Evolutionary conservation across 768 basidiomycete species (phyloP), one percentile per base, ranked within the genome.

Genomic region (Trametes punicea): DNA sequence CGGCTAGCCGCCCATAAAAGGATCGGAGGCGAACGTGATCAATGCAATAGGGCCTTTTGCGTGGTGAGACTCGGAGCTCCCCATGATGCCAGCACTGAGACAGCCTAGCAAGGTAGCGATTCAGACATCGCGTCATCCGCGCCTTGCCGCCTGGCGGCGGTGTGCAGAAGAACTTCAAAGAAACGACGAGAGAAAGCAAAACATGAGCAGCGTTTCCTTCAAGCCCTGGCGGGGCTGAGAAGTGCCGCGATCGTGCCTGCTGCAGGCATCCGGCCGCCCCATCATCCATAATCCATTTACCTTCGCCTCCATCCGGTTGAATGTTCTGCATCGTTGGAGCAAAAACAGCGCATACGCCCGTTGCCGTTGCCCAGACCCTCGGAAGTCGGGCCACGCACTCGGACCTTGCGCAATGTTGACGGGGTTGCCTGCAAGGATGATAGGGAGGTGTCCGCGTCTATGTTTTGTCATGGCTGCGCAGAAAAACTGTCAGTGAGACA

Each of bases 11-110:
- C 20, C 3, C 21, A 7, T 23, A 34, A 21, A n/a, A 16, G 38
- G 23, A 50, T 33, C 46, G n/a, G 33, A 10, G 7, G 16, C 38
- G 48, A 50, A 50, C 48, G 48, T 41, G 39, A 41, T 26, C 50
- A 41, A 10, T 31, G 41, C 41, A 33, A 36, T 36, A 36, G 15
- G 34, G 15, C 34, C 34, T 15, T 36, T 10, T n/a, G 13, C 34
- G 31, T 48, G 34, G 47, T 48, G 47, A 48, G 34, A 48, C 25
- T 38, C 18, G n/a, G 41, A 1, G 23, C 42, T 30, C 36, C 46
- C 51, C 31, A 44, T 53, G 51, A 53, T 45, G 42, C 33, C 44
- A 45, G 51, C 51, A 53, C 25, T 46, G 51, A 53, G 15, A 53
- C 51, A 53, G 33, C 9, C 42, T 44, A 25, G 13, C 42, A 53